Base-by-base conservation (phyloP, 768 basidiomycete genomes). In the Gelatoporia subvermispora region DNA sequence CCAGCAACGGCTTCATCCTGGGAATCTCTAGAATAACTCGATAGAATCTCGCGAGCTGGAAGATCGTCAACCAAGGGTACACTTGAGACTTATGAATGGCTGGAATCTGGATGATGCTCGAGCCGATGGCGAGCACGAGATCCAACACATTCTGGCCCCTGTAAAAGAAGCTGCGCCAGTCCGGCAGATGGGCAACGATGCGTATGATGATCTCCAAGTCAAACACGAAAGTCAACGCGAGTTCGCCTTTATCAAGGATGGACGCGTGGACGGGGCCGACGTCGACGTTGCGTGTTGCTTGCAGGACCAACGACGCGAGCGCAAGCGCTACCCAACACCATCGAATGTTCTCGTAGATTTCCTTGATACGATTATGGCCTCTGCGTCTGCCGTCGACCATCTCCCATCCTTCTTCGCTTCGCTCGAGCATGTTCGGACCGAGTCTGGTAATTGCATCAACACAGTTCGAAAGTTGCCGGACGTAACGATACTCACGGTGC, bases 51-150 rank as follows among this genome's bases (percentile, higher is more conserved):
- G 74, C 73, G 13, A 96, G 71, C 62, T 92, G 89, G 58, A 97
- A 88, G 24, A 88, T 75, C 2, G 90, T 95, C 55, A 96, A 75
- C 95, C 95, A 98, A 0, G 85, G 78, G 60, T 94, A 95, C 3
- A 82, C 71, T 7, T 57, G 50, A 4, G 84, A 84, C 8, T 73
- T 51, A 45, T 77, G 76, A 20, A 98, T 84, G 15, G 60, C 74
- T 0, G 95, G 94, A 24, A 96, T 84, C 63, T 94, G 91, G 13
- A 96, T 89, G 58, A 93, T 68, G 40, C 75, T 85, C 10, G 84
- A 82, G 0, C 75, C 78, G 35, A 95, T 62, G 0, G 89, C 93
- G 16, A 97, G 74, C 2, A 81, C 65, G 21, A 83, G 62, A 63
- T 98, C 95, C 36, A 93, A 65, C 72, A 76, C 77, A 59, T 98